A percentile compares a stretch with the other conserved stretches of the same genome.
Conservation (phyloP, 257 asterid species). For the Forsythia suspensa region DNA sequence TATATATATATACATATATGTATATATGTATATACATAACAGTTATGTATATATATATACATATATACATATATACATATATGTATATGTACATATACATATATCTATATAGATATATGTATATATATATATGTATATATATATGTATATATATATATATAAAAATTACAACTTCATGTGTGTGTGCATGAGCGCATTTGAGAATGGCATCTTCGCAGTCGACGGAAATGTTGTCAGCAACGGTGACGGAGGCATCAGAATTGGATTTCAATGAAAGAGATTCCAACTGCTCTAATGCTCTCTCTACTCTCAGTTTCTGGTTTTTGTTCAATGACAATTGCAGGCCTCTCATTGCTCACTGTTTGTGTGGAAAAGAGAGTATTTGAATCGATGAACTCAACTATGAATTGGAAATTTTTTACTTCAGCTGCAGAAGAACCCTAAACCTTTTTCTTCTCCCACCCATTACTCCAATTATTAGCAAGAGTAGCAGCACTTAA, state of each 20-base stretch:
- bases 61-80: too few relatives aligned
- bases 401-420: not conserved
- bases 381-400: slow-evolving; percentile 30
- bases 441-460: not conserved
- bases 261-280: slow-evolving; percentile 61
- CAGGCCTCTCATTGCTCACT: slow-evolving; percentile 56
- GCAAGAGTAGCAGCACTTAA: not conserved
- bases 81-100: too few relatives aligned
- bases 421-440: not conserved
- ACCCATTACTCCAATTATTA: not conserved
- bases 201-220: slow-evolving; percentile 84
- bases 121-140: too few relatives aligned
- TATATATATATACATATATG: too few relatives aligned
- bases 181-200: slow-evolving; percentile 42
- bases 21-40: too few relatives aligned
- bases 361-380: not conserved
- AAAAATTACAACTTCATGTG: not conserved
- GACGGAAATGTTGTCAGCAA: slow-evolving; percentile 82
- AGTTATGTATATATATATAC: too few relatives aligned
- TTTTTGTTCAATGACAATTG: slow-evolving; percentile 63
- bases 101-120: too few relatives aligned
- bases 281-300: slow-evolving; percentile 62
- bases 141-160: too few relatives aligned
- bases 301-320: slow-evolving; percentile 68
- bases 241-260: slow-evolving; percentile 78